Conservation (phyloP, 306 rosid species). For the Quercus ilex region DNA sequence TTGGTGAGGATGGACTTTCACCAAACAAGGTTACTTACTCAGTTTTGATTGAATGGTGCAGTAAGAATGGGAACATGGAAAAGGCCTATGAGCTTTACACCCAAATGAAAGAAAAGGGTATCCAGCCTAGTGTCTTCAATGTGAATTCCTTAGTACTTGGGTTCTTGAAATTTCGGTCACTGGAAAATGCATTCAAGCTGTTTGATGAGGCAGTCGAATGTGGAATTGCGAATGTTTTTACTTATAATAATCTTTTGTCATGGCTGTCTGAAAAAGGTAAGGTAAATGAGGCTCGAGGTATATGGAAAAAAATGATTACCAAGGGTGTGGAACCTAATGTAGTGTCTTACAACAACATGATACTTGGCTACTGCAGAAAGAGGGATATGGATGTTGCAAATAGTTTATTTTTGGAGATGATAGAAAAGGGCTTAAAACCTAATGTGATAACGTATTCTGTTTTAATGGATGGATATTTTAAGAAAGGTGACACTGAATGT, state of each 20-base stretch:
- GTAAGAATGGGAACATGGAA: constrained; percentile 52
- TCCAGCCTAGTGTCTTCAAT: constrained; percentile 38
- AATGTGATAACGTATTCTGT: constrained; percentile 45
- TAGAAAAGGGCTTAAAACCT: constrained; percentile 55
- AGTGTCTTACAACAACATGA: constrained; percentile 64
- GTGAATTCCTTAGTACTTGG: constrained; percentile 48
- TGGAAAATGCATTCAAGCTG: constrained; percentile 45
- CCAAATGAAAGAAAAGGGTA: constrained; percentile 51
- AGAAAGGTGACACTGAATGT: constrained; percentile 39
- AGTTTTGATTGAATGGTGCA: constrained; percentile 51
- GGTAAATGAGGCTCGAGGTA: constrained; percentile 48
- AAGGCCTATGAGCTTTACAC: constrained; percentile 58
- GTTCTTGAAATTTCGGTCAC: constrained; percentile 34
- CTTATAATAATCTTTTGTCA: constrained; percentile 45
- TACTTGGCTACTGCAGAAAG: constrained; percentile 56
- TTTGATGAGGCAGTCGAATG: constrained; percentile 63
- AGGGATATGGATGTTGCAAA: constrained; percentile 52
- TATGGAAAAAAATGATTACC: constrained; percentile 56
- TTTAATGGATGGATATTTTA: constrained; percentile 59
- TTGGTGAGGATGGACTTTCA: constrained; percentile 39
- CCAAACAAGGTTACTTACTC: constrained; percentile 51
- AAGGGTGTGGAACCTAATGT: constrained; percentile 48
- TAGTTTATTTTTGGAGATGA: constrained; percentile 41
- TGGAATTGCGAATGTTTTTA: constrained; percentile 46
- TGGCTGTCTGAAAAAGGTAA: constrained; percentile 52